Percentiles rank a stretch among this genome's conserved stretches.
Evolutionary conservation across 2,329 filamentous ascomycete genomes (phyloP).

Genomic region (Fusarium neocosmosporiellum): DNA sequence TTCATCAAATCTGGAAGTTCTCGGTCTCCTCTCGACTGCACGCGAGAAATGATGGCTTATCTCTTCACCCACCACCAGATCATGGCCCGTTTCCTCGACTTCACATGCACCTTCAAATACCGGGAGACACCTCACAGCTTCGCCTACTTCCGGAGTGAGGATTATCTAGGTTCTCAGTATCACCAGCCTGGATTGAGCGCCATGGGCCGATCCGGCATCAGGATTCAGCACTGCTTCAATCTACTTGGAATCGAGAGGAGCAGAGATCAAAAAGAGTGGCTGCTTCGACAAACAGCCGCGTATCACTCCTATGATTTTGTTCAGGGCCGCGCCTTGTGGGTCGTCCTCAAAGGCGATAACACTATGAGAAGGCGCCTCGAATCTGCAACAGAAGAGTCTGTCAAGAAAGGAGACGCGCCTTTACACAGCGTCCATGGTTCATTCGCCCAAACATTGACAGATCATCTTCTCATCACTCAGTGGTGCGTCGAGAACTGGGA

Average conservation of each 20-base stretch:
- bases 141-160: conserved; percentile 8
- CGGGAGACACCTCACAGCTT: conserved; percentile 6
- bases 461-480: conserved; percentile 5
- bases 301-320: conserved; percentile 9
- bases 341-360: conserved; percentile 2
- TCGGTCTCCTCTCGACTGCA: neutral
- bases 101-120: neutral
- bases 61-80: conserved; percentile 11
- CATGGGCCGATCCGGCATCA: conserved; percentile 6
- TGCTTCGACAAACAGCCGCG: conserved; percentile 4
- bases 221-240: conserved; percentile 16
- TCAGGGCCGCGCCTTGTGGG: conserved; percentile 1
- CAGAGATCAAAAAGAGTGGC: neutral
- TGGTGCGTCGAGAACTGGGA: conserved; percentile 16
- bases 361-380: neutral
- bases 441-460: neutral
- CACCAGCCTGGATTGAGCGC: neutral
- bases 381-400: neutral
- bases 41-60: neutral
- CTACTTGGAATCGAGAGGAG: conserved; percentile 1
- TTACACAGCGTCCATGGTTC: neutral
- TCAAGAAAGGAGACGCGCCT: neutral
- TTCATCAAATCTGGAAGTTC: conserved; percentile 1
- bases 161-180: neutral
- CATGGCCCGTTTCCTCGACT: conserved; percentile 13